Base-by-base conservation (phyloP, 257 asterid species). In the Petrea volubilis region DNA sequence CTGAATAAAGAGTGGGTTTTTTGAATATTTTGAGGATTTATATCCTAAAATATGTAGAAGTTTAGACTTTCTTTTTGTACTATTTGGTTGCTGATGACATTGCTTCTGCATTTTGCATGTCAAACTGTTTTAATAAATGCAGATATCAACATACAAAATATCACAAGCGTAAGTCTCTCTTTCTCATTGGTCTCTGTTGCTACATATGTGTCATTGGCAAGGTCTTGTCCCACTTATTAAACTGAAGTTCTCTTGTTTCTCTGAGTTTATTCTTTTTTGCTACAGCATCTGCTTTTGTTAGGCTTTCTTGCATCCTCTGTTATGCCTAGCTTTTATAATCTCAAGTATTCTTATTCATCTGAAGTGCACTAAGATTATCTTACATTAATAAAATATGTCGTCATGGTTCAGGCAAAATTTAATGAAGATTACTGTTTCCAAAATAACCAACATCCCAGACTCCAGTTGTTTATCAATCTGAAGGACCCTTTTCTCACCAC, bases 141-240 rank as follows among this genome's bases (percentile, higher is more conserved):
- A 95, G 99, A 81, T 95, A 92, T 84, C 99, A 94, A 74, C 97
- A 94, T 74, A 94, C 99, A 64, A 91, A 91, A 84, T 94, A 91
- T 83, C 97, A 94, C 85, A 91, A 94, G 77, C 99, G 99, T 95
- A 84, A 92, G 99, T 85, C 59, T 79, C 68, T 31, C 38, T 31
- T 67, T 49, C 68, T 56, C 67, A 79, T 55, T 67, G n/a, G 15
- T 60, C 34, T 55, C 50, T 31, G 71, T 36, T 36, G 51, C 47
- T 15, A 28, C 40, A 65, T 64, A 31, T 57, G 25, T 70, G 50
- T 17, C 28, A 33, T 41, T 62, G 68, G 29, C 67, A 60, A 60
- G 51, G 51, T 60, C 27, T 34, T 9, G 43, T 18, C 28, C 28
- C 29, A 24, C 3, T 59, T 15, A 36, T 36, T 34, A 29, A 34